Evolutionary conservation across 257 asterid species (phyloP).

Genomic region (Eustoma russellianum): DNA sequence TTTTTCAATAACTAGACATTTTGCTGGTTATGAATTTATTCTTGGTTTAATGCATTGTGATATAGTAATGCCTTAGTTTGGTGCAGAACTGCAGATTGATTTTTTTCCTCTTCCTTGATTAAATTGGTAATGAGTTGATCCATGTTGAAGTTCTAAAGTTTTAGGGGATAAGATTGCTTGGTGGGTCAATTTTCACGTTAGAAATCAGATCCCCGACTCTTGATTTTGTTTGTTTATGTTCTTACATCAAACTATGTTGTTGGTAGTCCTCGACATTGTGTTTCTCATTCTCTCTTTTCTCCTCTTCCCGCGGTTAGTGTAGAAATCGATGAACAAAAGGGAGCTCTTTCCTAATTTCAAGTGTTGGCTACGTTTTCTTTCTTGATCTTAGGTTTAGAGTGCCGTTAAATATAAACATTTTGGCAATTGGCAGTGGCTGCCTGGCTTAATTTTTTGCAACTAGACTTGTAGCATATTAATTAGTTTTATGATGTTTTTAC

Average conservation of each 20-base stretch:
- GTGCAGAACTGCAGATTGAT: slow-evolving; percentile 1
- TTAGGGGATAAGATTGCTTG: too few relatives aligned
- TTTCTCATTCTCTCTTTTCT: background rate
- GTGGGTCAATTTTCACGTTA: too few relatives aligned
- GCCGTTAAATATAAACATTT: background rate
- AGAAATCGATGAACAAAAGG: background rate
- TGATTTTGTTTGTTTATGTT: background rate
- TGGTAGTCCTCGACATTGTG: background rate
- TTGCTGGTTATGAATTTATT: background rate
- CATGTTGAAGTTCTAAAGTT: background rate
- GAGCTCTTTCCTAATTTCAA: slow-evolving; percentile 2
- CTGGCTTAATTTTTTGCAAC: too few relatives aligned
- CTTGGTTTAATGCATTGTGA: background rate
- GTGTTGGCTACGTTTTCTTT: background rate
- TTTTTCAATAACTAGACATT: background rate
- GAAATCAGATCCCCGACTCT: background rate
- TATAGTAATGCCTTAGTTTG: background rate
- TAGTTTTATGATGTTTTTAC: too few relatives aligned
- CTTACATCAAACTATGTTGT: background rate
- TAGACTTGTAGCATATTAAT: too few relatives aligned
- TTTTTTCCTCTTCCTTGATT: background rate
- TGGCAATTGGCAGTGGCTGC: too few relatives aligned
- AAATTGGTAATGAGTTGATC: slow-evolving; percentile 1
- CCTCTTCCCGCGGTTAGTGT: background rate
- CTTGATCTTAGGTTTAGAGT: background rate